Base-by-base conservation (phyloP, 2,329 filamentous ascomycete species). In the Fonsecaea nubica region DNA sequence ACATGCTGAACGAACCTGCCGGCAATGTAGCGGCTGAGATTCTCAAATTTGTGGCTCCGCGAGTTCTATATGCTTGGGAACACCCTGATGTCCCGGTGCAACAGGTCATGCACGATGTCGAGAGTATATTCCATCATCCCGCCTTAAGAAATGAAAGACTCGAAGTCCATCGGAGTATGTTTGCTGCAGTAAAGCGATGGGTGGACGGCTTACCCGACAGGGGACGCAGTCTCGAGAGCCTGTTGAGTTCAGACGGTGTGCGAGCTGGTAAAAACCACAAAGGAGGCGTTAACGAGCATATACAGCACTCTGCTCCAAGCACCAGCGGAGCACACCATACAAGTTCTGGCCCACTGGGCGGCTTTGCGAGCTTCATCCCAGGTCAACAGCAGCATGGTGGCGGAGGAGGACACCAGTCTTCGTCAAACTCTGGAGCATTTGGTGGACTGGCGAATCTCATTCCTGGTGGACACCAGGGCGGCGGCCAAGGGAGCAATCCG, bases 1-100 rank as follows among this genome's bases (percentile, higher is more conserved):
- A 93, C 74, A 78, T 92, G 9, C 82, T 93, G 63, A 93, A 93
- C 79, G 86, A 90, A 9, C 90, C 89, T 67, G 90, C 90, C n/a
- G 90, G 91, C 5, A 84, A 88, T 50, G 86, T 93, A 13, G 90
- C 91, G 7, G 82, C 89, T 4, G 89, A 88, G 0, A 90, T 97
- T 65, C 80, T 98, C 30, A 89, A 96, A 82, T 98, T 96, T 74
- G 87, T 91, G 36, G 92, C 93, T 1, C 94, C 94, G 1, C 91
- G 94, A 38, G 82, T 98, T 56, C 84, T 99, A 21, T 96, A 94
- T 75, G 94, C 93, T 3, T 98, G 93, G 92, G 92, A 98, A 71
- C 91, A 98, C 76, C 87, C 90, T 2, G 88, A 90, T 52, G 89
- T 97, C 0, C 87, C 92, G 0, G 90, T 95, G 3, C 87, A 96